Conservation (phyloP, 257 asterid species). For the Lycium ferocissimum region DNA sequence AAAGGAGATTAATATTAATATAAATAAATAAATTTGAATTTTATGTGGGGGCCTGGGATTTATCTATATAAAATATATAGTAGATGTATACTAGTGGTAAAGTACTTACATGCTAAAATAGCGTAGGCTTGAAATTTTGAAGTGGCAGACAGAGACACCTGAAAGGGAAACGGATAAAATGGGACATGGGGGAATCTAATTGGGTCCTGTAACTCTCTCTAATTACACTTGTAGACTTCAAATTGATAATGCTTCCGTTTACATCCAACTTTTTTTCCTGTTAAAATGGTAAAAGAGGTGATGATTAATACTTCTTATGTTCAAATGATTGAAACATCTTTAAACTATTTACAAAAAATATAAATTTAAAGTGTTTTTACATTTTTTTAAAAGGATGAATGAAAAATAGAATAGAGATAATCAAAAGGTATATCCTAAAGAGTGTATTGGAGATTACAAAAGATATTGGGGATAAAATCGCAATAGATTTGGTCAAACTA, state of each 20-base stretch:
- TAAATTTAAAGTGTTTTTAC: too few relatives aligned
- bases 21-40: slow-evolving; percentile 42
- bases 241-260: background rate
- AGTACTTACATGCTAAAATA: background rate
- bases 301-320: too few relatives aligned
- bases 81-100: background rate
- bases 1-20: background rate
- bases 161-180: slow-evolving; percentile 28
- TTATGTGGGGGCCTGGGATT: background rate
- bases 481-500: too few relatives aligned
- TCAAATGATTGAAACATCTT: too few relatives aligned
- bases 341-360: too few relatives aligned
- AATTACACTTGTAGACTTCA: background rate
- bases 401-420: too few relatives aligned
- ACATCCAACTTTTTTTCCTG: background rate
- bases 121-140: background rate
- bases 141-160: slow-evolving; percentile 30
- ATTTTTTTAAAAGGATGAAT: too few relatives aligned
- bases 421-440: too few relatives aligned
- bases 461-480: too few relatives aligned
- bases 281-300: too few relatives aligned
- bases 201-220: background rate
- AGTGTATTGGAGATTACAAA: too few relatives aligned
- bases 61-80: too few relatives aligned
- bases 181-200: slow-evolving; percentile 24